Evolutionary conservation across 306 rosid genomes (phyloP).

Genomic region (Medicago lupulina): DNA sequence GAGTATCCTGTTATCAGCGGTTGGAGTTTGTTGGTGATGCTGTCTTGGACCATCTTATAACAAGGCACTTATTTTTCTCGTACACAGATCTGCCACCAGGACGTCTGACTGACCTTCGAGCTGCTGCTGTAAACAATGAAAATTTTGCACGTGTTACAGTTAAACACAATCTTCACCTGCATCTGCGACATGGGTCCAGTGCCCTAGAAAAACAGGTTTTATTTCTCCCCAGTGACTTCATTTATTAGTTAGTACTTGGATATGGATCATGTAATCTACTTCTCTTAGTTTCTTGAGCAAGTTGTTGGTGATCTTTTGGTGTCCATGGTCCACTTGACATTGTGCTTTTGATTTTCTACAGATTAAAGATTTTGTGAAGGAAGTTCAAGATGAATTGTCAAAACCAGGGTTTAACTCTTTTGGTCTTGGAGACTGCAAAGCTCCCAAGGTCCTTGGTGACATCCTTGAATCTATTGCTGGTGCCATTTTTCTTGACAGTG

Average conservation of each 20-base stretch:
- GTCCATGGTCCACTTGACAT: conserved; percentile 21
- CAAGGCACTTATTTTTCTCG: conserved; percentile 90
- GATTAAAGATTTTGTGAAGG: conserved; percentile 97
- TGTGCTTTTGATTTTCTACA: conserved; percentile 50
- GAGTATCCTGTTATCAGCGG: conserved; percentile 98
- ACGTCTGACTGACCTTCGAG: conserved; percentile 94
- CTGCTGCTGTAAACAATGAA: conserved; percentile 99
- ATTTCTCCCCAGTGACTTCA: conserved; percentile 15
- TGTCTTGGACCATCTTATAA: conserved; percentile 93
- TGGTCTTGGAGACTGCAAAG: conserved; percentile 99
- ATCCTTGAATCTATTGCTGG: conserved; percentile 98
- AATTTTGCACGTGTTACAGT: conserved; percentile 98
- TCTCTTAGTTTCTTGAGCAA: conserved; percentile 22
- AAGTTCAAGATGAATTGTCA: conserved; percentile 76
- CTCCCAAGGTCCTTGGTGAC: conserved; percentile 99
- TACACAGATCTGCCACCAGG: conserved; percentile 96
- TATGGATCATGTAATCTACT: conserved; percentile 24
- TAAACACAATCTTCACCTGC: conserved; percentile 83
- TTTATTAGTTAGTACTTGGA: conserved; percentile 20
- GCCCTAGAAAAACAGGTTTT: conserved; percentile 95
- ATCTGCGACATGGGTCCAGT: conserved; percentile 95
- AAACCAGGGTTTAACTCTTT: conserved; percentile 97
- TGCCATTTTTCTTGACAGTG: conserved; percentile 90
- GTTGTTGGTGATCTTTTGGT: conserved; percentile 33
- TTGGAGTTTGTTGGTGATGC: conserved; percentile 99